Base-by-base conservation (phyloP, 225 moss, liverwort and hornwort species). In the Rhytidiadelphus loreus region DNA sequence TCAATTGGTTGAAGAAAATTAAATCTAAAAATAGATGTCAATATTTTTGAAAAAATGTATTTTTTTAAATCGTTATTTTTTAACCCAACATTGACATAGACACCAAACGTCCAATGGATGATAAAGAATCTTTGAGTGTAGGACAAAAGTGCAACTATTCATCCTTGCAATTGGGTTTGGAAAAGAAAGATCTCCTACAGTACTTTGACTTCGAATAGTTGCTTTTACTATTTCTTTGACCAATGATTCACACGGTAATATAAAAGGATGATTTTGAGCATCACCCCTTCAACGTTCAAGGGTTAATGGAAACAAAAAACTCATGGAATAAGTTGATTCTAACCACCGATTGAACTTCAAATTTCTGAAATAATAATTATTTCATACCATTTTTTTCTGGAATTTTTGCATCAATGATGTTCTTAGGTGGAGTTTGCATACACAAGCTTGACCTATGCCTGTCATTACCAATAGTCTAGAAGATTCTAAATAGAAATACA, bases 381-480 rank as follows among this genome's bases (percentile, higher is more conserved):
- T 11, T 66, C 21, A 68, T 68, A 12, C 35, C 68, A 22, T n/a
- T 1, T n/a, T 1, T 12, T 68, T 11, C n/a, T 23, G 7, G 7
- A 12, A 68, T 22, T 68, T 68, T 37, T 68, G 23, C 7, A n/a
- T n/a, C n/a, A 68, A n/a, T 12, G 68, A 7, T 12, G 2, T n/a
- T 68, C 12, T 22, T n/a, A n/a, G 22, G 21, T n/a, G 22, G 7
- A n/a, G 10, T n/a, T n/a, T 22, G 22, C 12, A 23, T n/a, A 7
- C 12, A n/a, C 21, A 68, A 68, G 7, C n/a, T 68, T 68, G 23
- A 68, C 10, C 23, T 68, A n/a, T n/a, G n/a, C 12, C 2, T 0
- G 0, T 12, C 9, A n/a, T n/a, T n/a, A n/a, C n/a, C n/a, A 43
- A 41, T 9, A 71, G 9, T 43, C 4, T 0, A 0, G 1, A 43